phyloP scores from a whole-genome alignment of 768 basidiomycete species.

The Boletus rubroflammeus region DNA sequence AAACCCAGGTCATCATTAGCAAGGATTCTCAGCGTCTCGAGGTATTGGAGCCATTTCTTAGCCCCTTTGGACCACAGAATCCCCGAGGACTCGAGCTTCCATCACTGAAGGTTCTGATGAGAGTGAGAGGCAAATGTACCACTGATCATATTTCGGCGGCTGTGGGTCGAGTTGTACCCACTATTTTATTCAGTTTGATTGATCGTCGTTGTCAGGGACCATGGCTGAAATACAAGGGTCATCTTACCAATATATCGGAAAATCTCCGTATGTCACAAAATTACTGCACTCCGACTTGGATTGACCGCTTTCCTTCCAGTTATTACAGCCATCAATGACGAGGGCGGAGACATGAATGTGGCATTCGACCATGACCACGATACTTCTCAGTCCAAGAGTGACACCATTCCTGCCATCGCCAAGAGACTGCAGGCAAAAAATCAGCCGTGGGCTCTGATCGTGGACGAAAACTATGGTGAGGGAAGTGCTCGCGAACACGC shows the following conservation, averaged over 20 bases:
- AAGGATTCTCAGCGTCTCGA: constrained; percentile 83
- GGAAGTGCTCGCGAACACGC: constrained; percentile 98
- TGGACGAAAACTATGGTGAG: constrained; percentile 97
- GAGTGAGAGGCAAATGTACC: constrained; percentile 97
- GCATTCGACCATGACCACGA: constrained; percentile 75
- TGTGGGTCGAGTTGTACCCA: constrained; percentile 40
- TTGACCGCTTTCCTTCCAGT: constrained; percentile 43
- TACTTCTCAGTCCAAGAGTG: constrained; percentile 42
- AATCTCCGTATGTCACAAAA: constrained; percentile 67
- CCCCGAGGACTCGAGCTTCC: constrained; percentile 70
- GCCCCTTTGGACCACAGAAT: constrained; percentile 60
- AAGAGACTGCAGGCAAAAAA: constrained; percentile 80
- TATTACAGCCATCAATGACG: constrained; percentile 94
- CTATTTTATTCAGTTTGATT: neutral
- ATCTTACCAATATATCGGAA: constrained; percentile 93
- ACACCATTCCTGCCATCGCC: constrained; percentile 88
- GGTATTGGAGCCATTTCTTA: constrained; percentile 77
- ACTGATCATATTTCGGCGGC: constrained; percentile 99
- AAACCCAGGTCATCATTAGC: constrained; percentile 72
- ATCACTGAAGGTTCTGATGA: constrained; percentile 76
- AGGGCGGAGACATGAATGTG: constrained; percentile 88
- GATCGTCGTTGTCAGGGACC: constrained; percentile 58
- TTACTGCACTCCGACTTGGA: neutral
- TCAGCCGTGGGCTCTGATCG: constrained; percentile 91
- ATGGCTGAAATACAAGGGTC: constrained; percentile 99